Evolutionary conservation across 225 moss, liverwort and hornwort species (phyloP).

Genomic region (Ulota crispa): DNA sequence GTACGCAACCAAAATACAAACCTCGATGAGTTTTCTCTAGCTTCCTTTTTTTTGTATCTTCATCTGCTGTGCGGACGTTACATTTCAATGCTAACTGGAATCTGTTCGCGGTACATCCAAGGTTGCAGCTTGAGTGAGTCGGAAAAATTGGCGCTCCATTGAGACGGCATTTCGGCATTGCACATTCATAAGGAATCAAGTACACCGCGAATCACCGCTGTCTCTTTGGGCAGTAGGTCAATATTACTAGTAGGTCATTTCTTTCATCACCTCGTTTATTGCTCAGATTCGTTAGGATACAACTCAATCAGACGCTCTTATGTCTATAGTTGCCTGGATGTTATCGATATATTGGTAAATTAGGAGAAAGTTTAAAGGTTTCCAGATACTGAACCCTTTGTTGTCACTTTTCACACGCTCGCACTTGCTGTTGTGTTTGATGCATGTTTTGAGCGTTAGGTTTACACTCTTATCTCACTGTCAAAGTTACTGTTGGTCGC

Average conservation of each 20-base stretch:
- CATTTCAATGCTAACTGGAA: background rate
- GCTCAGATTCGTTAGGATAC: background rate
- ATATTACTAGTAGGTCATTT: background rate
- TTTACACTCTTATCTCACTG: background rate
- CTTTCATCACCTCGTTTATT: background rate
- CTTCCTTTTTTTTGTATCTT: too few relatives aligned
- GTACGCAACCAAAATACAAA: background rate
- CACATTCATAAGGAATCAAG: background rate
- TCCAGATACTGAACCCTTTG: background rate
- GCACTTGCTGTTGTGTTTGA: background rate
- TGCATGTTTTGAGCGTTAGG: background rate
- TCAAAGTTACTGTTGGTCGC: background rate
- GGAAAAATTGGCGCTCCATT: background rate
- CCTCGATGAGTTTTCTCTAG: background rate
- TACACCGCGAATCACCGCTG: background rate
- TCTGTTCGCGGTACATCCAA: background rate
- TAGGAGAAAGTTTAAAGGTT: background rate
- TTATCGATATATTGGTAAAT: background rate
- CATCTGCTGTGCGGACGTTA: too few relatives aligned
- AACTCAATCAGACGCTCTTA: background rate
- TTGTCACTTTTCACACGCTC: background rate
- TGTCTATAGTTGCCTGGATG: background rate
- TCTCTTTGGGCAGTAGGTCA: background rate
- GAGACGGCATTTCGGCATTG: background rate
- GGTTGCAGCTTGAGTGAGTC: background rate